Evolutionary conservation across 1,284 basidiomycete species (phyloP).

Genomic region (Fomitopsis schrenkii): DNA sequence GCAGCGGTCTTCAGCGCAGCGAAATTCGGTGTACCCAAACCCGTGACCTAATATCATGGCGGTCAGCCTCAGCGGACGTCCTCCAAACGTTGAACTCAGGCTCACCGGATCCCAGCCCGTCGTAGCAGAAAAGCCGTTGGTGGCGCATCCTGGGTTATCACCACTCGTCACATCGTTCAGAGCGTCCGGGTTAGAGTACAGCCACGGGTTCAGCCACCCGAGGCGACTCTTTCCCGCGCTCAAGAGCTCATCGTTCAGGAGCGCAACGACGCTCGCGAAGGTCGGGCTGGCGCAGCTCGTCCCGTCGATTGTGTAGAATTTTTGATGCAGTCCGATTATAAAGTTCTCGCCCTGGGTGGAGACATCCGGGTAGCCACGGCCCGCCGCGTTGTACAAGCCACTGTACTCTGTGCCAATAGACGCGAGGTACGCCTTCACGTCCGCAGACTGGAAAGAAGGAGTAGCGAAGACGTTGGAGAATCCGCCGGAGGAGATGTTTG

Average conservation of each 20-base stretch:
- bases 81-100: not conserved
- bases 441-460: conserved; percentile 37
- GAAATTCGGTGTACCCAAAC: conserved; percentile 25
- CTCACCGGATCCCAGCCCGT: conserved; percentile 33
- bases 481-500: conserved; percentile 40
- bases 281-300: conserved; percentile 46
- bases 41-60: conserved; percentile 12
- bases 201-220: conserved; percentile 48
- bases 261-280: conserved; percentile 47
- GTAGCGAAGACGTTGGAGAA: conserved; percentile 43
- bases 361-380: conserved; percentile 31
- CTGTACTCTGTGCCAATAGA: conserved; percentile 25
- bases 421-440: conserved; percentile 30
- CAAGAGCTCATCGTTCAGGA: conserved; percentile 52
- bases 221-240: conserved; percentile 37
- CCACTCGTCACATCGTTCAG: conserved; percentile 21
- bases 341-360: conserved; percentile 26
- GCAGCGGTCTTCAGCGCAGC: conserved; percentile 4
- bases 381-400: conserved; percentile 26
- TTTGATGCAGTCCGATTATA: conserved; percentile 23
- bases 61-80: not conserved
- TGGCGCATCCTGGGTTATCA: conserved; percentile 28
- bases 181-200: conserved; percentile 21
- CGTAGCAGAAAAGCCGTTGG: conserved; percentile 30
- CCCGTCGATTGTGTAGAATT: conserved; percentile 44